phyloP scores from a whole-genome alignment of 495 filamentous ascomycete genomes.

The Penicillium mononematosum region DNA sequence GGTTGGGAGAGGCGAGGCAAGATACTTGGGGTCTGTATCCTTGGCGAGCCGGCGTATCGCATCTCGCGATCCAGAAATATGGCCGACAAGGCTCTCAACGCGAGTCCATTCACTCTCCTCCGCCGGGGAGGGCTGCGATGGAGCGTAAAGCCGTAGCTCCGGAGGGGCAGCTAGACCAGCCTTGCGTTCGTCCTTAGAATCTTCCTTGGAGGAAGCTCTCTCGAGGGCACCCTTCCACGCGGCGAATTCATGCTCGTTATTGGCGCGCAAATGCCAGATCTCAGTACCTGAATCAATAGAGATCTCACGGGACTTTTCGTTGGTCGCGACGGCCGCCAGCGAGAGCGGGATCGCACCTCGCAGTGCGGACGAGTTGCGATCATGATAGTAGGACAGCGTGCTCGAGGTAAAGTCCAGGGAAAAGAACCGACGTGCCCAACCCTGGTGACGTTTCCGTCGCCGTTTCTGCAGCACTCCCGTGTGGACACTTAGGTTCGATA shows the following conservation, averaged over 20 bases:
- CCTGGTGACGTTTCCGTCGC: slow-evolving; percentile 87
- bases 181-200: slow-evolving; percentile 22
- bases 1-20: slow-evolving; percentile 25
- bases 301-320: slow-evolving; percentile 83
- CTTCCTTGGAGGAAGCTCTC: slow-evolving; percentile 56
- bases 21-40: slow-evolving; percentile 70
- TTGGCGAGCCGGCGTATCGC: slow-evolving; percentile 79
- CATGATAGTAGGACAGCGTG: slow-evolving; percentile 93
- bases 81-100: slow-evolving; percentile 77
- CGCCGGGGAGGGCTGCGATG: slow-evolving; percentile 32
- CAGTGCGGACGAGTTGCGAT: slow-evolving; percentile 83
- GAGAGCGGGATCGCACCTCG: slow-evolving; percentile 90
- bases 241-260: slow-evolving; percentile 75
- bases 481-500: slow-evolving; percentile 48
- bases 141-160: slow-evolving; percentile 32
- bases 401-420: slow-evolving; percentile 88
- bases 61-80: slow-evolving; percentile 84
- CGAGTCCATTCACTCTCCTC: slow-evolving; percentile 84
- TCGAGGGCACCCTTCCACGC: slow-evolving; percentile 87
- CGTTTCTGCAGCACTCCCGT: slow-evolving; percentile 85
- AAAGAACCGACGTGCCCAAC: slow-evolving; percentile 90
- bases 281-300: slow-evolving; percentile 96
- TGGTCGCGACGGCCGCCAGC: slow-evolving; percentile 84
- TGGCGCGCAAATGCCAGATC: slow-evolving; percentile 91
- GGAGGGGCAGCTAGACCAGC: slow-evolving; percentile 21